Percentiles rank a stretch among this genome's conserved stretches.
Conservation (phyloP, 345 rosid species). For the Punica granatum region DNA sequence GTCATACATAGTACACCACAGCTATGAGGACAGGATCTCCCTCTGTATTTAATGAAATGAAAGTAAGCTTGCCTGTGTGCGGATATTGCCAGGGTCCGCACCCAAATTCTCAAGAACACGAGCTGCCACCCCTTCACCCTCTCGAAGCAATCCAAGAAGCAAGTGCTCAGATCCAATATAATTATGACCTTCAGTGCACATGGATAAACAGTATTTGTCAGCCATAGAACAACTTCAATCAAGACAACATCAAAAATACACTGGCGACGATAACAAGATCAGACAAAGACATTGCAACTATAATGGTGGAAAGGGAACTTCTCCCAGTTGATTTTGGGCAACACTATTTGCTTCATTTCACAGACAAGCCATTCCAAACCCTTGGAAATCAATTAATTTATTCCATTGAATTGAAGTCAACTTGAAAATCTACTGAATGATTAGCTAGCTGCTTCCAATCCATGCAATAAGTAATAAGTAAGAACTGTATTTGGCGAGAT, state of each 20-base stretch:
- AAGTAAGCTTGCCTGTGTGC: constrained; percentile 63
- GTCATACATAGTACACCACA: too few species aligned
- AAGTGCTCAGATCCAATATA: constrained; percentile 99
- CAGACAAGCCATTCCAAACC: too few species aligned
- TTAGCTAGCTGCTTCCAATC: too few species aligned
- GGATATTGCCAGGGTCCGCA: constrained; percentile 84
- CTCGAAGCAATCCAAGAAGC: constrained; percentile 91
- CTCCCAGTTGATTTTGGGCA: neutral
- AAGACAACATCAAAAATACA: neutral
- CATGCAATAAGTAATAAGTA: neutral
- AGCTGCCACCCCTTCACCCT: constrained; percentile 99
- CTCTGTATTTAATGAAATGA: too few species aligned
- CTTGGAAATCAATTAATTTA: too few species aligned
- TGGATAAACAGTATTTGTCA: neutral
- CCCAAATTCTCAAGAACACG: constrained; percentile 97
- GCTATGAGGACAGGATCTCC: too few species aligned
- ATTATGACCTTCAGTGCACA: constrained; percentile 42
- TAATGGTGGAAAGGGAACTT: neutral
- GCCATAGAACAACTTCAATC: neutral
- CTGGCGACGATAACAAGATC: too few species aligned
- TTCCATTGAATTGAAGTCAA: neutral
- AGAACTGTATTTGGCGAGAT: neutral
- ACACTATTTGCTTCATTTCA: too few species aligned
- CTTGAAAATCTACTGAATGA: neutral
- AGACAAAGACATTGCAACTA: too few species aligned